Conservation (phyloP, 176 grass and related monocot genomes). For the Carex pumila region DNA sequence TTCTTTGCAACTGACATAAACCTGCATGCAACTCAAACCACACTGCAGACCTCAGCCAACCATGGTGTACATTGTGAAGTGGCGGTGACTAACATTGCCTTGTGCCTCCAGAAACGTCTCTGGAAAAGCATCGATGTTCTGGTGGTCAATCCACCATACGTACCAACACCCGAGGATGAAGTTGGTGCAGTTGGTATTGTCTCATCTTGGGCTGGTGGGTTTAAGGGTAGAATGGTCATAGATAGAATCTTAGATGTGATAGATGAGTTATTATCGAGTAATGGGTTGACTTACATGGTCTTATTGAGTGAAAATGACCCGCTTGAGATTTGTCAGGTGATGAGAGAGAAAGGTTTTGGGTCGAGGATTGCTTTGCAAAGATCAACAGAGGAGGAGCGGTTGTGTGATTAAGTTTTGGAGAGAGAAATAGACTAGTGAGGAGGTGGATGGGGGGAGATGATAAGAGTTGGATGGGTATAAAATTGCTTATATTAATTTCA, state of each 20-base stretch:
- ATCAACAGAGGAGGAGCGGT: slow-evolving; percentile 79
- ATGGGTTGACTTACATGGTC: slow-evolving; percentile 70
- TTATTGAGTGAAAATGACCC: slow-evolving; percentile 68
- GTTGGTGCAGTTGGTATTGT: slow-evolving; percentile 62
- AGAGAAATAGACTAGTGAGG: slow-evolving; percentile 15
- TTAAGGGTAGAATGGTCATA: slow-evolving; percentile 73
- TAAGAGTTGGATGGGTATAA: not conserved
- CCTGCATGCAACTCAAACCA: slow-evolving; percentile 60
- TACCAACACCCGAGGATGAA: slow-evolving; percentile 88
- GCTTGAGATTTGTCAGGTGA: slow-evolving; percentile 52
- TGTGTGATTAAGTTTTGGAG: slow-evolving; percentile 91
- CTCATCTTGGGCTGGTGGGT: slow-evolving; percentile 86
- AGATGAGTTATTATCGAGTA: slow-evolving; percentile 57
- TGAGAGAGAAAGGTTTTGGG: slow-evolving; percentile 68
- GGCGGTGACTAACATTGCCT: slow-evolving; percentile 59
- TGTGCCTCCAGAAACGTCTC: slow-evolving; percentile 59
- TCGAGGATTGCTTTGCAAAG: slow-evolving; percentile 66
- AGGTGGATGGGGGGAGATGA: not conserved
- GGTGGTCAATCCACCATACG: slow-evolving; percentile 92
- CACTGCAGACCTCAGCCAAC: slow-evolving; percentile 60
- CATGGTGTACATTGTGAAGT: slow-evolving; percentile 79
- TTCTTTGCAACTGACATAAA: slow-evolving; percentile 94
- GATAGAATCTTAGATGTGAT: slow-evolving; percentile 68
- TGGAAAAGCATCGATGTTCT: slow-evolving; percentile 67
- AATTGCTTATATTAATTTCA: not conserved